A percentile compares a stretch with the other conserved stretches of the same genome.
Evolutionary conservation across 2,329 filamentous ascomycete genomes (phyloP).

Genomic region (Amesomyces nigricolor): DNA sequence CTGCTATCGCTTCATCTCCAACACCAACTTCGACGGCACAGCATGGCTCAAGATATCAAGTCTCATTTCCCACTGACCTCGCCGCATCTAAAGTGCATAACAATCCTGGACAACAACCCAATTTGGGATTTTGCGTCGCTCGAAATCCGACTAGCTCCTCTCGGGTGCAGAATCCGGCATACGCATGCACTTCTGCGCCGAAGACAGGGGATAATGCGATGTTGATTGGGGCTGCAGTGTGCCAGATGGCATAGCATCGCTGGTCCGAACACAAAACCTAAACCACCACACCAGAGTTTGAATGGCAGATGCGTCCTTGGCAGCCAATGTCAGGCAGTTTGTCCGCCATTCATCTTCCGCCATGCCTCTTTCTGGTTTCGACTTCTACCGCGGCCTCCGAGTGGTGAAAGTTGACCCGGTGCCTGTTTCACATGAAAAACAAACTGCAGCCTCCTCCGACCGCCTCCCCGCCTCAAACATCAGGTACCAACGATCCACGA

Average conservation of each 20-base stretch:
- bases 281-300: conserved; percentile 23
- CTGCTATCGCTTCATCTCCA: conserved; percentile 13
- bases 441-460: conserved; percentile 12
- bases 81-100: conserved; percentile 11
- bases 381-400: conserved; percentile 12
- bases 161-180: conserved; percentile 32
- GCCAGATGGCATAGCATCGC: conserved; percentile 45
- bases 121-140: conserved; percentile 23
- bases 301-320: conserved; percentile 21
- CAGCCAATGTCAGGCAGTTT: conserved; percentile 19
- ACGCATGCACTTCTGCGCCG: conserved; percentile 32
- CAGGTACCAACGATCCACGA: conserved; percentile 17
- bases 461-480: conserved; percentile 15
- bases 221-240: conserved; percentile 35
- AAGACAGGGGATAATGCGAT: conserved; percentile 26
- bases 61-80: conserved; percentile 6
- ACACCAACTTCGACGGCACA: neutral
- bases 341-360: conserved; percentile 20
- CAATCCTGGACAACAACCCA: conserved; percentile 24
- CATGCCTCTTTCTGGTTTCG: conserved; percentile 12
- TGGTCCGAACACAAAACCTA: conserved; percentile 35
- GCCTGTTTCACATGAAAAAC: conserved; percentile 11
- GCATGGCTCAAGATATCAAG: conserved; percentile 1
- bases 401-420: conserved; percentile 13
- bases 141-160: conserved; percentile 30